Evolutionary conservation across 306 rosid species (phyloP).

Genomic region (Sicyos edulis): DNA sequence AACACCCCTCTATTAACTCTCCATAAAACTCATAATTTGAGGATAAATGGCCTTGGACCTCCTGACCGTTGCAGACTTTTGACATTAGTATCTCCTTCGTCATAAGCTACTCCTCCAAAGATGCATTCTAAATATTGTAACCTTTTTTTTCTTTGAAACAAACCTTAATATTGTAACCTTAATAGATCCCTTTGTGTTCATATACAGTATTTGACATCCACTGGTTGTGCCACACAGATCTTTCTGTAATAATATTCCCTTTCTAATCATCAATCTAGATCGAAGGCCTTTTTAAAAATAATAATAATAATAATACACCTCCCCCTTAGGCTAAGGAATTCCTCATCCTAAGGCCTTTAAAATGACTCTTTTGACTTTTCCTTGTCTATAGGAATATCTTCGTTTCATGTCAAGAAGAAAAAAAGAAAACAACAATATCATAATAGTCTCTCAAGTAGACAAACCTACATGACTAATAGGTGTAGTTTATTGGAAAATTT

Average conservation of each 20-base stretch:
- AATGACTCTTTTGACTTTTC: background rate
- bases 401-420: background rate
- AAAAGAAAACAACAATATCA: background rate
- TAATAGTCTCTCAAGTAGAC: background rate
- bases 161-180: background rate
- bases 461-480: background rate
- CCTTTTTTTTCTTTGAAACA: too few species aligned
- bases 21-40: background rate
- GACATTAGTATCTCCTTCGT: background rate
- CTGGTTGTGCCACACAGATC: background rate
- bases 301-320: background rate
- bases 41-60: background rate
- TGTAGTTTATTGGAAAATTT: background rate
- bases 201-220: background rate
- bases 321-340: background rate
- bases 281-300: background rate
- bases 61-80: background rate
- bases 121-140: background rate
- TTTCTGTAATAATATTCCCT: background rate
- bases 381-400: background rate
- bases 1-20: background rate
- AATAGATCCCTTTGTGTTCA: background rate
- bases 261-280: background rate
- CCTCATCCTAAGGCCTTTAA: background rate
- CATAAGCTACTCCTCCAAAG: constrained; percentile 9